Percentiles rank a stretch among this genome's conserved stretches.
Conservation (phyloP, 495 filamentous ascomycete genomes). For the Cairneyella variabilis region DNA sequence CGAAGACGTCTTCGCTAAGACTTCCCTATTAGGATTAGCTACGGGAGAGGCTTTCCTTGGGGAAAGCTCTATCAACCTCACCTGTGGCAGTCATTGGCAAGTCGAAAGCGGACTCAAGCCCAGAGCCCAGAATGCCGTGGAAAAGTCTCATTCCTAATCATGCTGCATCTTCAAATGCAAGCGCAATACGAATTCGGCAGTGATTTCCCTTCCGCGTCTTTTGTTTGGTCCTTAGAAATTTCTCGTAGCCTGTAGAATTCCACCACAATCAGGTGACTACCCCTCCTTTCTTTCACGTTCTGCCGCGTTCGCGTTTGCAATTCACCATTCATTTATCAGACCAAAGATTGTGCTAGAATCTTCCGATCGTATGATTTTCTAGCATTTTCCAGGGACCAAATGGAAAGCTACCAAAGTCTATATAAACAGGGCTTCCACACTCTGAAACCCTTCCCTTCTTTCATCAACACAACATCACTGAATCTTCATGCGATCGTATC, state of each 20-base stretch:
- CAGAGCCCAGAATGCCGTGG: too few relatives aligned
- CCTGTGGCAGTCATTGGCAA: too few relatives aligned
- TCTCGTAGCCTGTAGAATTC: not conserved
- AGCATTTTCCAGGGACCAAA: slow-evolving; percentile 6
- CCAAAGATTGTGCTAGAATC: slow-evolving; percentile 13
- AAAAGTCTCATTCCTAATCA: too few relatives aligned
- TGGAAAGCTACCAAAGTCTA: slow-evolving; percentile 11
- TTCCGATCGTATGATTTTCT: slow-evolving; percentile 10
- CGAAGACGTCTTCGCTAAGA: too few relatives aligned
- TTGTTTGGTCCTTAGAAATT: too few relatives aligned
- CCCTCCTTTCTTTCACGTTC: slow-evolving; percentile 1
- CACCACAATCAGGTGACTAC: not conserved
- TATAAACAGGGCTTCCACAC: slow-evolving; percentile 2
- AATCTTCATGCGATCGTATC: slow-evolving; percentile 25
- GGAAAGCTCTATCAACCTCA: too few relatives aligned
- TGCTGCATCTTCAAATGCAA: too few relatives aligned
- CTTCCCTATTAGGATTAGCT: too few relatives aligned
- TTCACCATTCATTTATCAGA: not conserved
- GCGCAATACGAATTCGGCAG: too few relatives aligned
- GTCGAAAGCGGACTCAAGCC: too few relatives aligned
- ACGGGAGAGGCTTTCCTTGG: too few relatives aligned
- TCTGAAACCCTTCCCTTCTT: slow-evolving; percentile 8
- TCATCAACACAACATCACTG: slow-evolving; percentile 19
- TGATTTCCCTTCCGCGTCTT: too few relatives aligned
- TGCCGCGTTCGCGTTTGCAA: not conserved